phyloP scores from a whole-genome alignment of 2,329 filamentous ascomycete genomes.

The Albifimbria verrucaria region DNA sequence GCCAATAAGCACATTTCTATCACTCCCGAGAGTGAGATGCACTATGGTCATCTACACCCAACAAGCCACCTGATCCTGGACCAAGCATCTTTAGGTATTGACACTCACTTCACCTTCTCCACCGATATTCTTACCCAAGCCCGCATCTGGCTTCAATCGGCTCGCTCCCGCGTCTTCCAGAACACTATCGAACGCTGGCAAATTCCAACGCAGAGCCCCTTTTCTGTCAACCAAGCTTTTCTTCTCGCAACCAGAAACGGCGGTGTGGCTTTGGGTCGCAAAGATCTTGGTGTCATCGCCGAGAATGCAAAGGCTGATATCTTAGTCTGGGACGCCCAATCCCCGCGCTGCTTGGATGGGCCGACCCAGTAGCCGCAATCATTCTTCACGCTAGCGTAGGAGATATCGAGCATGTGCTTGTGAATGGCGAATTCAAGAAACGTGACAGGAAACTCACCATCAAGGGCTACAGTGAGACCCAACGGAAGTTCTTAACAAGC shows the following conservation, averaged over 20 bases:
- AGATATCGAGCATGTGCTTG: background rate
- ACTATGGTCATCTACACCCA: background rate
- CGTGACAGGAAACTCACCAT: background rate
- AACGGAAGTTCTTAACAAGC: background rate
- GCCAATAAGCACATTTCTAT: conserved; percentile 1
- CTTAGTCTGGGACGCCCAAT: background rate
- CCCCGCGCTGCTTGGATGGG: background rate
- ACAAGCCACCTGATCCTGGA: conserved; percentile 32
- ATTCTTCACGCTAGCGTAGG: background rate
- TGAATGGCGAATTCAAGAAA: background rate
- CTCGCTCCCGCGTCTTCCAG: conserved; percentile 32
- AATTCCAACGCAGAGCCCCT: conserved; percentile 39
- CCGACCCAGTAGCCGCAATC: background rate
- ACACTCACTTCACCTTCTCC: conserved; percentile 46
- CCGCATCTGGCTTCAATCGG: conserved; percentile 47
- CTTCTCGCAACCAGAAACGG: conserved; percentile 47
- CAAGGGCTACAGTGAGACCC: background rate
- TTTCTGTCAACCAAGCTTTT: conserved; percentile 50
- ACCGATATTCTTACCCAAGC: conserved; percentile 45
- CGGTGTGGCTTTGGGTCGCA: conserved; percentile 22
- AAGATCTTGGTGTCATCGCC: background rate
- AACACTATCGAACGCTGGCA: conserved; percentile 15
- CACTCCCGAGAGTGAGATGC: background rate
- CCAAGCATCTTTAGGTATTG: conserved; percentile 44
- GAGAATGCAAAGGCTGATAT: background rate